A percentile compares a stretch with the other conserved stretches of the same genome.
Evolutionary conservation across 164 flowering plant genomes (phyloP).

Genomic region (Malania oleifera): DNA sequence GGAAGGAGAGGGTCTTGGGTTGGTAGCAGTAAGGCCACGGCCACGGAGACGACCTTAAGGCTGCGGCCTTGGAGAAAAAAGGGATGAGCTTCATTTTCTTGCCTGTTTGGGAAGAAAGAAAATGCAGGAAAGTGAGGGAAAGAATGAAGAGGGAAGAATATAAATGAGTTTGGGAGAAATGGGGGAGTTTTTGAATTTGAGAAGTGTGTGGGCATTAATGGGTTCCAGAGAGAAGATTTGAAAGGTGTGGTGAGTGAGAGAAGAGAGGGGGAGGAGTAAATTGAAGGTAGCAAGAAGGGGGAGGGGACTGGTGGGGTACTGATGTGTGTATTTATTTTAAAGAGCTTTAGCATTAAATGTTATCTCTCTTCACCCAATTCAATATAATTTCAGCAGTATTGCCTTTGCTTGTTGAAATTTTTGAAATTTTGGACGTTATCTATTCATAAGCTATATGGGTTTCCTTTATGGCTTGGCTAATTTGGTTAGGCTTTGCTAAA

Average conservation of each 20-base stretch:
- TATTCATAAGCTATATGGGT: no score
- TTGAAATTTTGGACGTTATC: no score
- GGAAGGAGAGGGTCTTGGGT: constrained; percentile 64
- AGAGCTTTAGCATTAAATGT: no score
- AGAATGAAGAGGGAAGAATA: constrained; percentile 5
- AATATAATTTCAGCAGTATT: no score
- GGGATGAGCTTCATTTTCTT: constrained; percentile 35
- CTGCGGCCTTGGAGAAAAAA: constrained; percentile 20
- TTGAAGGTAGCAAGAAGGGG: constrained; percentile 11
- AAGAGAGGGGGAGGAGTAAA: background rate
- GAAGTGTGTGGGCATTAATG: constrained; percentile 28
- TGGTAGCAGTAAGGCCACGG: constrained; percentile 67
- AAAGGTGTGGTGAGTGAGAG: constrained; percentile 5
- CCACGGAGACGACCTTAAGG: constrained; percentile 28
- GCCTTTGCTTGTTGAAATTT: no score
- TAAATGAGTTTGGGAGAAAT: constrained; percentile 1
- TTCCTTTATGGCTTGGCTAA: no score
- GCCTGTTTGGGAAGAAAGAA: constrained; percentile 13
- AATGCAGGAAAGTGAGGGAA: background rate
- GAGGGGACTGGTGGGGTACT: constrained; percentile 18
- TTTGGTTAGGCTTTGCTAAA: no score
- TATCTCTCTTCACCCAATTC: no score
- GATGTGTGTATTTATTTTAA: no score
- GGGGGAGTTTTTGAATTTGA: constrained; percentile 1
- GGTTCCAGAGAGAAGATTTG: constrained; percentile 20